phyloP scores from a whole-genome alignment of 2,329 filamentous ascomycete genomes.

The Plectosphaerella sp. region DNA sequence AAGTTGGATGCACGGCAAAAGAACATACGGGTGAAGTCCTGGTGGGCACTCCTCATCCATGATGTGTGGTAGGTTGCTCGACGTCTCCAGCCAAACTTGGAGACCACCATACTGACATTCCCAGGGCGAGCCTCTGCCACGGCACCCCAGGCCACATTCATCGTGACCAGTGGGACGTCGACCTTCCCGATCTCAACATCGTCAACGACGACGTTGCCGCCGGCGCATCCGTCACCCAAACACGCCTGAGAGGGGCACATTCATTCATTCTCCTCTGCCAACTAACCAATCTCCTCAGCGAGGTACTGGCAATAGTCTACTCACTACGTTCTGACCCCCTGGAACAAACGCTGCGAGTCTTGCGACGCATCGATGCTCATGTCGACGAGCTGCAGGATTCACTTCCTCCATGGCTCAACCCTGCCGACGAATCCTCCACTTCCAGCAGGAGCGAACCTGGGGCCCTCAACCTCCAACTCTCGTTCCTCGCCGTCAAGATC shows the following conservation, averaged over 20 bases:
- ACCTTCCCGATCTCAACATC: not conserved
- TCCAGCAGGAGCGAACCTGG: not conserved
- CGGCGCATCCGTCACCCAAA: not conserved
- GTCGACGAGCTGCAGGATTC: not conserved
- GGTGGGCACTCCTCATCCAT: slow-evolving; percentile 6
- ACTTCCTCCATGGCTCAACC: not conserved
- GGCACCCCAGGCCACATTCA: slow-evolving; percentile 1
- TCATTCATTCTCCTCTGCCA: slow-evolving; percentile 3
- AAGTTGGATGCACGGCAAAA: slow-evolving; percentile 3
- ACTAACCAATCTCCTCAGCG: slow-evolving; percentile 1
- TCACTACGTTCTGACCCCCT: not conserved
- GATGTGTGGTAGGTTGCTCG: slow-evolving; percentile 1
- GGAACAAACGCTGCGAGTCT: not conserved
- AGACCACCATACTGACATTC: not conserved
- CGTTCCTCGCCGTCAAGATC: slow-evolving; percentile 3
- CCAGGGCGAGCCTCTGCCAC: slow-evolving; percentile 1
- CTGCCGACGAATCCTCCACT: not conserved
- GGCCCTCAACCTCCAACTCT: slow-evolving; percentile 3
- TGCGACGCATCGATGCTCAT: not conserved
- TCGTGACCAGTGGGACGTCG: not conserved
- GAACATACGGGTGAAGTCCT: not conserved
- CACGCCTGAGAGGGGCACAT: not conserved
- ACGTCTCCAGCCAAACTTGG: not conserved
- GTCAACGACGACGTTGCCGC: not conserved
- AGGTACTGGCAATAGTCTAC: slow-evolving; percentile 1